Base-by-base conservation (phyloP, 2,329 filamentous ascomycete genomes). In the Diaporthe australafricana region DNA sequence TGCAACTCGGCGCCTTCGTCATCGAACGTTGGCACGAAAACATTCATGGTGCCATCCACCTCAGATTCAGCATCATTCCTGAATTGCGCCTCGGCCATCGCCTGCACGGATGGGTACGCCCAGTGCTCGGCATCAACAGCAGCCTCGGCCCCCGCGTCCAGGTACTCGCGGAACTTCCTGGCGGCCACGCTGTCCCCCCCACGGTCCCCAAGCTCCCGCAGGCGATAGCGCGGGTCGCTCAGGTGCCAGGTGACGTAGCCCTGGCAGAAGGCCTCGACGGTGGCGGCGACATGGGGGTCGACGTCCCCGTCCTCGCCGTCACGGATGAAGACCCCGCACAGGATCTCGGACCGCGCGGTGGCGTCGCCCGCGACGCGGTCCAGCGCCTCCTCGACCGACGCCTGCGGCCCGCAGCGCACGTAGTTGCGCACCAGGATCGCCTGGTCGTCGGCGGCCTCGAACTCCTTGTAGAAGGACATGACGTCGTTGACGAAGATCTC, bases 191-290 rank as follows among this genome's bases (percentile, higher is more conserved):
- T 62, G 40, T 62, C 38, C 5, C 56, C 38, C 9, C 16, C 38
- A 9, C 22, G 56, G 14, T 45, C 38, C 16, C 56, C 56, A 20
- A 60, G 22, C 38, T 60, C 56, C 22, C 56, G 56, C 8, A 60
- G 56, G 38, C 38, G 56, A 25, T 62, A 62, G 25, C 38, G 56
- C 17, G 56, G 38, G 2, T 62, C 38, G 25, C 25, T 62, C 17
- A 62, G 9, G 38, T 62, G 56, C 56, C 56, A 62, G 9, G 38
- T 62, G 2, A 62, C 30, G 17, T 62, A 62, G 38, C 56, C 38
- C 56, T 62, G 56, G 11, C 56, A 62, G 12, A 62, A 45, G 25
- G 22, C 38, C 2, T 45, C 56, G 17, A 62, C 38, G 25, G 56
- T 62, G 6, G 22, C 25, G 9, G 56, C 38, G 38, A 62, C 56